Base-by-base conservation (phyloP, 306 rosid species). In the Purshia tridentata region DNA sequence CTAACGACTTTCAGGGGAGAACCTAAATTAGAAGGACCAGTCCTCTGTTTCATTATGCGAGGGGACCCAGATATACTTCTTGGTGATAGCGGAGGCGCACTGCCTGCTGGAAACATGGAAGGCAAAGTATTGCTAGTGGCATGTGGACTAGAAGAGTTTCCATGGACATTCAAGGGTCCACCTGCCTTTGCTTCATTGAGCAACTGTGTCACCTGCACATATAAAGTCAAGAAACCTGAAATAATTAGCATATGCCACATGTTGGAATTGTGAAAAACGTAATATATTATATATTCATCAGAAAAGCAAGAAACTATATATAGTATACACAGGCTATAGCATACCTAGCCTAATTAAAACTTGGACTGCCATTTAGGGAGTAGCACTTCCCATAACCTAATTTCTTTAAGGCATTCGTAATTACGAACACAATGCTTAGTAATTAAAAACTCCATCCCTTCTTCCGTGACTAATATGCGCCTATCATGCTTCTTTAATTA, bases 91-190 rank as follows among this genome's bases (percentile, higher is more conserved):
- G 99, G 99, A 3, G 99, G 99, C 39, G 96, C 99, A 83, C 96
- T 91, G 73, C 99, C 99, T 0, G 99, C 99, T 42, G 98, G 98
- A 88, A 95, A 95, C 95, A 95, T 90, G 69, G 99, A 95, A 49
- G 99, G 99, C 86, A 95, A 79, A 40, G 98, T 75, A 84, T 75
- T 90, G 92, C 82, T 60, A 73, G 70, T 67, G 29, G 97, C 91
- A 88, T 86, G 96, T 22, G 99, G 99, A 87, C 99, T 95, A 44
- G 98, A 90, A 81, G 93, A 87, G 69, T 82, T 90, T 23, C 97
- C 99, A 6, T 94, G 92, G 37, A 90, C 98, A 85, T 86, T 95
- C 85, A 95, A 86, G 51, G 99, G 96, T 77, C 67, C 89, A 23
- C 98, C 97, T 0, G 97, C 86, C 81, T 95, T 95, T 58, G 96